These are phyloP conservation scores for Nakaseomyces glabratus DNA, from an alignment of 1,139 yeast genomes.

Conservation along the genomic window DNA sequence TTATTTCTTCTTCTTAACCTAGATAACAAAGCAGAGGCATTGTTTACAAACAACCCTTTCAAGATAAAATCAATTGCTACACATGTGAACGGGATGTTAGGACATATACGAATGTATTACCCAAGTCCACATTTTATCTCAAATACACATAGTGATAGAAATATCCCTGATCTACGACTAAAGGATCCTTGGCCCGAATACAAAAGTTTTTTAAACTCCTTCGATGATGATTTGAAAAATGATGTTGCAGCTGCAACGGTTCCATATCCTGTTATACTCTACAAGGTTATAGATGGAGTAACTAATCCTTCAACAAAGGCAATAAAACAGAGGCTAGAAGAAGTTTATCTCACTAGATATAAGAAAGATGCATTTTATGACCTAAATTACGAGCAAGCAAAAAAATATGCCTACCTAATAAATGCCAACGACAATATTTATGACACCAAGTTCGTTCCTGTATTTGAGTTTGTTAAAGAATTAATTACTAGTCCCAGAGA, in stretches of 20 bases:
- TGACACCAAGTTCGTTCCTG: too few relatives aligned
- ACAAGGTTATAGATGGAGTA: constrained; percentile 29
- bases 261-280: constrained; percentile 61
- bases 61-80: constrained; percentile 3
- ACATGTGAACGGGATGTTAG: constrained; percentile 48
- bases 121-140: constrained; percentile 52
- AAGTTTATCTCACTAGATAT: constrained; percentile 28
- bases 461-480: too few relatives aligned
- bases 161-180: constrained; percentile 59
- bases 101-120: constrained; percentile 46
- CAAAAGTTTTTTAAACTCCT: constrained; percentile 41
- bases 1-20: too few relatives aligned
- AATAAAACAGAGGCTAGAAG: constrained; percentile 25
- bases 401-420: constrained; percentile 35
- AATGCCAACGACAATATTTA: constrained; percentile 1
- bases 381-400: constrained; percentile 67
- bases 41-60: constrained; percentile 3
- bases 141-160: constrained; percentile 66
- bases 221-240: constrained; percentile 41
- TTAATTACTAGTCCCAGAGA: too few relatives aligned
- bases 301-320: constrained; percentile 27
- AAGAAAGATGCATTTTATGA: constrained; percentile 34
- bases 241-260: constrained; percentile 55
- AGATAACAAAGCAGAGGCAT: too few relatives aligned
- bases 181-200: constrained; percentile 72